Base-by-base conservation (phyloP, 192 early-diverging fungal genomes). In the Mortierella antarctica region DNA sequence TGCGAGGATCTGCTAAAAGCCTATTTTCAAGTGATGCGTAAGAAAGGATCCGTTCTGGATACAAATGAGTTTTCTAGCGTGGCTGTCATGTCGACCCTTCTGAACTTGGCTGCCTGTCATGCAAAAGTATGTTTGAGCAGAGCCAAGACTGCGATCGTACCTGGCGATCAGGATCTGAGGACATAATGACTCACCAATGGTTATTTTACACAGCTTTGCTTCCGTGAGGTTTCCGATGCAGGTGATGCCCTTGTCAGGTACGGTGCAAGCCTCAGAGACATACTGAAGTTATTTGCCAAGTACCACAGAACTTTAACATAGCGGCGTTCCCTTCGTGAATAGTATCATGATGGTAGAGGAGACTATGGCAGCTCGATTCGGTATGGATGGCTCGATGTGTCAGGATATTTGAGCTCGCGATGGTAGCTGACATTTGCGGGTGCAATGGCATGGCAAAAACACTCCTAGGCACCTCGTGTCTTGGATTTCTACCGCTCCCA, bases 301-400 rank as follows among this genome's bases (percentile, higher is more conserved):
- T 21, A 11, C 21, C 10, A 20, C 20, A 20, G 17, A 57, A 57
- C 10, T 2, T 18, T 23, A 41, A 46, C n/a, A 4, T 18, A 2
- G 11, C 13, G 31, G 18, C 0, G 20, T 68, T 49, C 21, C 58
- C 6, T 41, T 12, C 53, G 7, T 31, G 9, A 31, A 46, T 57
- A 80, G 77, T 46, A 80, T 80, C 39, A 72, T 80, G 70, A 67
- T 80, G 65, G 40, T 68, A 15, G 77, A 80, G 20, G 77, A 80
- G 45, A 80, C 77, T 42, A 50, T 72, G 44, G 69, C 77, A 11
- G 70, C 77, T 0, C 77, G 77, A 0, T 80, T 72, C 49, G 70
- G 77, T 71, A 79, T 18, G 42, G 11, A 7, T 55, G 3, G 9
- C 15, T 12, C 11, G 21, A 55, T 13, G 15, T n/a, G 1, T 18